Conservation (phyloP, 1,139 yeast genomes). For the Pichia sp. region DNA sequence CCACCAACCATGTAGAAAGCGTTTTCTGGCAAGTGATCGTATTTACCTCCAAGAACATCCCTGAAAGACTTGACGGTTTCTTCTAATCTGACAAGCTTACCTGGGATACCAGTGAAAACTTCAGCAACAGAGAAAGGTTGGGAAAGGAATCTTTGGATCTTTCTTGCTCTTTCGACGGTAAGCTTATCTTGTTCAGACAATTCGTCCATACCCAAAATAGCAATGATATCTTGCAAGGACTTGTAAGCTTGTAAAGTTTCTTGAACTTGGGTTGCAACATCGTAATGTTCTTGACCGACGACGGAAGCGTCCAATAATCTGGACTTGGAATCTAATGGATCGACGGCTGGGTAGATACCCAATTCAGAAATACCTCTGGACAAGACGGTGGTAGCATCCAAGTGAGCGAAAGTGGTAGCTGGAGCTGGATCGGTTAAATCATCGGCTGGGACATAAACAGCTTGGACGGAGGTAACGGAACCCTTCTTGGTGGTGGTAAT, state of each 20-base stretch:
- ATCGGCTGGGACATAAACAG: slow-evolving; percentile 99
- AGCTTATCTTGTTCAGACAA: slow-evolving; percentile 97
- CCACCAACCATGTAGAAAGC: slow-evolving; percentile 99
- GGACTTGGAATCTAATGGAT: slow-evolving; percentile 98
- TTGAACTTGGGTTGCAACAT: slow-evolving; percentile 91
- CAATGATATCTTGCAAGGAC: slow-evolving; percentile 99
- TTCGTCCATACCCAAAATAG: slow-evolving; percentile 99
- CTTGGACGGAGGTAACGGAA: slow-evolving; percentile 99
- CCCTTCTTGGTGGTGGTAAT: slow-evolving; percentile 99
- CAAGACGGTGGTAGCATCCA: slow-evolving; percentile 99
- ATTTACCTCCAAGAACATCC: slow-evolving; percentile 97
- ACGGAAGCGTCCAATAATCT: slow-evolving; percentile 96
- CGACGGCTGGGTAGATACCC: slow-evolving; percentile 99
- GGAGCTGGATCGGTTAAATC: slow-evolving; percentile 99
- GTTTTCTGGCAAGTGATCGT: slow-evolving; percentile 97
- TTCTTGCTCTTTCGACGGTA: slow-evolving; percentile 99
- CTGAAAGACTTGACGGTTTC: slow-evolving; percentile 93
- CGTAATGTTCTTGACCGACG: slow-evolving; percentile 98
- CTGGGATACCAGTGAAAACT: slow-evolving; percentile 99
- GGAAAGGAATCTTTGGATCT: slow-evolving; percentile 99
- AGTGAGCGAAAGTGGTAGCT: slow-evolving; percentile 99
- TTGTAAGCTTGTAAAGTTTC: slow-evolving; percentile 99
- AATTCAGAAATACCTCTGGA: slow-evolving; percentile 99
- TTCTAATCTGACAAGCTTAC: slow-evolving; percentile 94
- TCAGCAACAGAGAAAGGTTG: slow-evolving; percentile 99